These are phyloP conservation scores for Pseudogymnoascus sp. DNA, from an alignment of 2,329 filamentous ascomycete genomes.

Conservation along the genomic window DNA sequence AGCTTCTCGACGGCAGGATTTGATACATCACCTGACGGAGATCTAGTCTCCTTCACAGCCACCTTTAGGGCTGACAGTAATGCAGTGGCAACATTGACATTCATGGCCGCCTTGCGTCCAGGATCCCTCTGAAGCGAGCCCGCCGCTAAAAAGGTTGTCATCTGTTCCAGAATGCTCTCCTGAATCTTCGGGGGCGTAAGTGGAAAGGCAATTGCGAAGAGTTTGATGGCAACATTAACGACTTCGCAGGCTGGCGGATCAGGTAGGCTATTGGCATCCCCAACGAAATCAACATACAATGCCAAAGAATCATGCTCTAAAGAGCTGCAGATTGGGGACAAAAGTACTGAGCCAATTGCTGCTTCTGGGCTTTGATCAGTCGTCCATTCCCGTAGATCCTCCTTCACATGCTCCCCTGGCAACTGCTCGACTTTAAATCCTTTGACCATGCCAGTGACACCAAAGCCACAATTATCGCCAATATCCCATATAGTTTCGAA, in stretches of 20 bases:
- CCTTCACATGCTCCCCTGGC: conserved; percentile 58
- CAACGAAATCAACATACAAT: conserved; percentile 57
- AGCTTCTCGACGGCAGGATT: conserved; percentile 73
- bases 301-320: conserved; percentile 83
- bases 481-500: conserved; percentile 96
- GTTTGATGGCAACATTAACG: conserved; percentile 84
- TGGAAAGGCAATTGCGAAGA: conserved; percentile 87
- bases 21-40: conserved; percentile 64
- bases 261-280: conserved; percentile 40
- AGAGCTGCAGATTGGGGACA: conserved; percentile 71
- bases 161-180: conserved; percentile 90
- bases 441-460: conserved; percentile 75
- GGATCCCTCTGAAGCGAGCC: conserved; percentile 74
- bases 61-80: conserved; percentile 76
- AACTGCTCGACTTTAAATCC: conserved; percentile 67
- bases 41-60: conserved; percentile 70
- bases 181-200: conserved; percentile 86
- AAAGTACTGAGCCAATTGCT: conserved; percentile 51
- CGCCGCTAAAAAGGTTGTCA: conserved; percentile 80
- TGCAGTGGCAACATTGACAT: conserved; percentile 80
- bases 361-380: conserved; percentile 53
- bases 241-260: conserved; percentile 88
- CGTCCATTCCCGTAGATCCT: conserved; percentile 42
- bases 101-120: conserved; percentile 82
- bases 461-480: conserved; percentile 89